These are phyloP conservation scores for Cucurbitaria berberidis DNA, from an alignment of 2,329 filamentous ascomycete species.

Conservation along the genomic window DNA sequence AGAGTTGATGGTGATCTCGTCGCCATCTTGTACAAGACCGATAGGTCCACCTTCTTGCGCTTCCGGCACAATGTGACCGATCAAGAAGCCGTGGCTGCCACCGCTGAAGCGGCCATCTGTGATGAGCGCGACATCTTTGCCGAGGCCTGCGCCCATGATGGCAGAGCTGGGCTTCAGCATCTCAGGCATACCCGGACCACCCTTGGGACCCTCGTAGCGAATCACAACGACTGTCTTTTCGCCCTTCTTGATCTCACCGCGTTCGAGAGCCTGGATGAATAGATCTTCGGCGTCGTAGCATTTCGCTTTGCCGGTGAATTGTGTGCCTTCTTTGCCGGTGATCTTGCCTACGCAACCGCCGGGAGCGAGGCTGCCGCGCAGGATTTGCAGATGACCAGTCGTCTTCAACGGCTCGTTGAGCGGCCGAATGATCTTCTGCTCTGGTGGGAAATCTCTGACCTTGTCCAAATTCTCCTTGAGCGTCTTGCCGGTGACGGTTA, in stretches of 20 bases:
- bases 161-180: conserved; percentile 75
- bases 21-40: conserved; percentile 79
- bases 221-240: conserved; percentile 80
- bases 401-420: conserved; percentile 72
- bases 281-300: conserved; percentile 73
- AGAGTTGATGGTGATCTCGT: conserved; percentile 81
- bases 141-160: conserved; percentile 76
- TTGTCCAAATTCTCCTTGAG: conserved; percentile 59
- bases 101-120: conserved; percentile 80
- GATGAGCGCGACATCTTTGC: conserved; percentile 74
- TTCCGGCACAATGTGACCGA: conserved; percentile 87
- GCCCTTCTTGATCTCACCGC: conserved; percentile 72
- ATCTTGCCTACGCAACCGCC: conserved; percentile 77
- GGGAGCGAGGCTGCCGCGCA: conserved; percentile 71
- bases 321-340: conserved; percentile 74
- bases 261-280: conserved; percentile 71
- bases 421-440: conserved; percentile 74
- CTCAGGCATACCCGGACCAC: conserved; percentile 76
- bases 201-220: conserved; percentile 75
- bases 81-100: conserved; percentile 84
- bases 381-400: conserved; percentile 75
- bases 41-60: conserved; percentile 86
- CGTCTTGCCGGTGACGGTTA: conserved; percentile 59
- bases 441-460: conserved; percentile 67
- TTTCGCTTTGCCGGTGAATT: conserved; percentile 72